phyloP scores from a whole-genome alignment of 129 eudicot species.

The Oenanthe sinensis region DNA sequence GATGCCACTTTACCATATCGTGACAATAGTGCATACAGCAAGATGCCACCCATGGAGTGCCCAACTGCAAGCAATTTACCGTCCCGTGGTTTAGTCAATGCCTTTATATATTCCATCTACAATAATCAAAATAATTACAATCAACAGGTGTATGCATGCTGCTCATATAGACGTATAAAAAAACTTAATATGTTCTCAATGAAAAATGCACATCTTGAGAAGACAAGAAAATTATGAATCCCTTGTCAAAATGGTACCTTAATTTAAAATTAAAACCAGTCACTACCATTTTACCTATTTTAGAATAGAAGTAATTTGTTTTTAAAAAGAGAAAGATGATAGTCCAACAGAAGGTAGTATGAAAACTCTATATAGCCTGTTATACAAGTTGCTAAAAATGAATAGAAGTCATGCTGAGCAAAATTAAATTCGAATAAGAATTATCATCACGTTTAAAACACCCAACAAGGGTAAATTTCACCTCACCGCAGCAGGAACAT shows the following conservation, averaged over 20 bases:
- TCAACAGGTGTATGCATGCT: neutral
- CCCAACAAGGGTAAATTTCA: constrained; percentile 46
- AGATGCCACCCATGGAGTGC: constrained; percentile 98
- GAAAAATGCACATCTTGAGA: neutral
- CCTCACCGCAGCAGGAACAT: constrained; percentile 99
- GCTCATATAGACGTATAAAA: neutral
- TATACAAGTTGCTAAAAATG: neutral
- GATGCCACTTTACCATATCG: constrained; percentile 49
- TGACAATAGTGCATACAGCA: constrained; percentile 77
- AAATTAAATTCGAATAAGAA: neutral
- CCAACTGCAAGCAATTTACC: constrained; percentile 82
- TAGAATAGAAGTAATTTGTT: neutral
- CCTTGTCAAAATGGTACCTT: neutral
- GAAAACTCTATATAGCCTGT: neutral
- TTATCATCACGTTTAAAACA: constrained; percentile 3
- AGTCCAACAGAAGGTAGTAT: neutral
- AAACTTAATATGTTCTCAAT: neutral
- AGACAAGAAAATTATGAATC: neutral
- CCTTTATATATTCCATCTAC: constrained; percentile 84
- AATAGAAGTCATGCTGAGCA: neutral
- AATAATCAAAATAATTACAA: neutral
- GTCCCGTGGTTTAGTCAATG: constrained; percentile 57
- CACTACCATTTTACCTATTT: neutral
- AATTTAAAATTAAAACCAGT: neutral
- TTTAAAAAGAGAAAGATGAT: neutral